Conservation (phyloP, 140 eudicot genomes). For the Senecio squalidus region DNA sequence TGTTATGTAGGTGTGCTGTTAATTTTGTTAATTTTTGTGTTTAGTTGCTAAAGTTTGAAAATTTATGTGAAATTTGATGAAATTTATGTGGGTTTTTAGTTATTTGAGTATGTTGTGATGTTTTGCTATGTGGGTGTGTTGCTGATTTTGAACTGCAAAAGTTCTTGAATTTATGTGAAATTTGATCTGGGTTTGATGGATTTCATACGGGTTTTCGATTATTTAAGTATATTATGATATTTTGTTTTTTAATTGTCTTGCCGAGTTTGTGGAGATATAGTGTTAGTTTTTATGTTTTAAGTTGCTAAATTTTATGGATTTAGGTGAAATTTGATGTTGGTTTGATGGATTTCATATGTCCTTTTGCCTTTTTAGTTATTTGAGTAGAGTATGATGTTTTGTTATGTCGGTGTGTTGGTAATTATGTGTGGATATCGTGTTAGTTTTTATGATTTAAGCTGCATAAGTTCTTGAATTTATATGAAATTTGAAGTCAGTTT, state of each 20-base stretch:
- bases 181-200: no score
- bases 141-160: conserved; percentile 9
- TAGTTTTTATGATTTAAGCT: not conserved
- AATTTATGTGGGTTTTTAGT: not conserved
- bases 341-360: not conserved
- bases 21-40: not conserved
- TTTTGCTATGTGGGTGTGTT: conserved; percentile 3
- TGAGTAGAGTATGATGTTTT: not conserved
- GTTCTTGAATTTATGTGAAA: no score
- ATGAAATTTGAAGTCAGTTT: conserved; percentile 6
- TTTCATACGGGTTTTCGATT: not conserved
- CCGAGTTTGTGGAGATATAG: not conserved
- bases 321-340: not conserved
- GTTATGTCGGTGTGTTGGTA: not conserved
- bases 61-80: not conserved
- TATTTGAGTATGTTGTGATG: conserved; percentile 1
- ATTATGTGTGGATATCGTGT: not conserved
- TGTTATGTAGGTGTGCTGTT: not conserved
- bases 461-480: not conserved
- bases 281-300: not conserved
- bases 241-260: no score
- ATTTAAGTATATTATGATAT: no score
- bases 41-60: not conserved
- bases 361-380: not conserved
- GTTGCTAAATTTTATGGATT: not conserved